Evolutionary conservation across 2,329 filamentous ascomycete species (phyloP).

Genomic region (Passalora sequoiae): DNA sequence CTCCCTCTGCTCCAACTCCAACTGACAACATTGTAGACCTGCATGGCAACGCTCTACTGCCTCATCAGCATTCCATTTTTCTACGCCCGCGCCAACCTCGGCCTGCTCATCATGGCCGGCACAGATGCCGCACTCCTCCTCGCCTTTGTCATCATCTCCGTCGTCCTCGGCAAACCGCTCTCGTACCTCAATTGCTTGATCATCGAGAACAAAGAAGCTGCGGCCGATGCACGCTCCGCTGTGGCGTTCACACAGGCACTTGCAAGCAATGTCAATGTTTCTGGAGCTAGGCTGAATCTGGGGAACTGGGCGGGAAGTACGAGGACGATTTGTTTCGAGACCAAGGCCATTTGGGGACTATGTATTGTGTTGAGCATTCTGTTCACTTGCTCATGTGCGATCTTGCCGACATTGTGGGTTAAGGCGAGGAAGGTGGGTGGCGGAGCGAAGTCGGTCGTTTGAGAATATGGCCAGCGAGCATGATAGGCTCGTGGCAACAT

Average conservation of each 20-base stretch:
- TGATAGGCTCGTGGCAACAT: no score
- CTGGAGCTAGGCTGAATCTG: constrained; percentile 48
- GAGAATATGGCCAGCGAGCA: no score
- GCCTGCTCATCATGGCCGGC: constrained; percentile 65
- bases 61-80: constrained; percentile 66
- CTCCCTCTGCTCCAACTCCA: background rate
- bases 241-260: constrained; percentile 53
- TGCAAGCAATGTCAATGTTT: constrained; percentile 47
- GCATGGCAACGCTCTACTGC: constrained; percentile 73
- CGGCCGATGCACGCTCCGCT: constrained; percentile 43
- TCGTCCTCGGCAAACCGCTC: constrained; percentile 73
- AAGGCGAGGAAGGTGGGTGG: constrained; percentile 44
- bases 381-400: constrained; percentile 42
- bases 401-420: constrained; percentile 46
- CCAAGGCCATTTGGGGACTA: constrained; percentile 84
- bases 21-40: constrained; percentile 51
- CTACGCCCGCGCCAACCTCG: constrained; percentile 70
- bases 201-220: constrained; percentile 45
- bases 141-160: constrained; percentile 70
- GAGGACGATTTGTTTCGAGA: constrained; percentile 68
- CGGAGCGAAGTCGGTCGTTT: constrained; percentile 16
- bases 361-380: constrained; percentile 66
- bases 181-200: constrained; percentile 68
- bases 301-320: constrained; percentile 55
- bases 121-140: constrained; percentile 67